Conservation (phyloP, 2,329 filamentous ascomycete genomes). For the Alternaria conjuncta region DNA sequence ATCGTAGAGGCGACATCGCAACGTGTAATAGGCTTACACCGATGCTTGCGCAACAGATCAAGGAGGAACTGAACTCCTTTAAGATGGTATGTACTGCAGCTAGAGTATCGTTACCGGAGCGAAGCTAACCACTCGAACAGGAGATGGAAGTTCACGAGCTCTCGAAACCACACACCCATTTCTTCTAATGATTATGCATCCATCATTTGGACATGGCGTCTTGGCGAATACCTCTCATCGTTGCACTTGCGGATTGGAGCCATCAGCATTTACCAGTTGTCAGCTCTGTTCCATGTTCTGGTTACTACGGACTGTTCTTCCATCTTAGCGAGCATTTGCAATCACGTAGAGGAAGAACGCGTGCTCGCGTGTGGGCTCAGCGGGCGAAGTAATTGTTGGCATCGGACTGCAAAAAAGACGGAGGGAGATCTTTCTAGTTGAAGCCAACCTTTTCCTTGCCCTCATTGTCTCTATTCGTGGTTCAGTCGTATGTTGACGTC, state of each 20-base stretch:
- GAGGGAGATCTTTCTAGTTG: constrained; percentile 28
- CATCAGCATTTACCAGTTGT: constrained; percentile 51
- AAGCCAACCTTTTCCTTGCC: constrained; percentile 36
- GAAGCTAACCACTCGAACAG: constrained; percentile 61
- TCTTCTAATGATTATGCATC: constrained; percentile 76
- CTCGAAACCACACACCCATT: constrained; percentile 99
- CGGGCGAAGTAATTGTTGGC: constrained; percentile 26
- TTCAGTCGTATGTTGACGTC: constrained; percentile 28
- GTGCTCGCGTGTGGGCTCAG: constrained; percentile 24
- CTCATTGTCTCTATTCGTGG: constrained; percentile 36
- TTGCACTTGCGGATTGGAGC: constrained; percentile 44
- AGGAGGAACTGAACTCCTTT: constrained; percentile 98
- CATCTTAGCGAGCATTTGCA: constrained; percentile 51
- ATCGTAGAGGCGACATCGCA: constrained; percentile 92
- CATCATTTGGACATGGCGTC: constrained; percentile 50
- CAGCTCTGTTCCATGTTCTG: constrained; percentile 50
- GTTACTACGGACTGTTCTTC: constrained; percentile 50
- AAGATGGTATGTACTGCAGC: constrained; percentile 78
- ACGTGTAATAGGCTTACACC: constrained; percentile 98
- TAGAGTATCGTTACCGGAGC: not conserved
- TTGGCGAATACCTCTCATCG: constrained; percentile 48
- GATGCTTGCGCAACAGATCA: constrained; percentile 97
- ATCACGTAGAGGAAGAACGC: constrained; percentile 40
- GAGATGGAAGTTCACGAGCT: constrained; percentile 99
- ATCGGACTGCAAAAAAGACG: constrained; percentile 29